Base-by-base conservation (phyloP, 176 grass and related monocot genomes). In the Pharus latifolius region DNA sequence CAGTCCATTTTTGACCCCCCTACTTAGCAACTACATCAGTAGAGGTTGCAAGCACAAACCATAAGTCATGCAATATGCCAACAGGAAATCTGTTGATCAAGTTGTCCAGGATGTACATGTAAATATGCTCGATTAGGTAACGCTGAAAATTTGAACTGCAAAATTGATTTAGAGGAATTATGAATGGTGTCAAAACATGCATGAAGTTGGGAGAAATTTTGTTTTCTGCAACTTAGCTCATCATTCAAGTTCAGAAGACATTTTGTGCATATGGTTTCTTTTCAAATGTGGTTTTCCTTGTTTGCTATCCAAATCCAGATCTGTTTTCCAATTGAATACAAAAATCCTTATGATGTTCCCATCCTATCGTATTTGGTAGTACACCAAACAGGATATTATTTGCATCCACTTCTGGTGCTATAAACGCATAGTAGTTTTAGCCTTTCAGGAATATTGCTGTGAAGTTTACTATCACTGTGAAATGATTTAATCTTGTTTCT, bases 401-500 rank as follows among this genome's bases (percentile, higher is more conserved):
- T 68, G 5, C 40, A 65, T 81, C 20, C 26, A 53, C 20, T 23
- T 70, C n/a, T 49, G 44, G 34, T 32, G 7, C 26, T 73, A 27
- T n/a, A 49, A n/a, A 35, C 47, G 43, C 48, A 53, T 46, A 29
- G 15, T 64, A 40, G 10, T 38, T 4, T 38, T 38, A 5, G 35
- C 9, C 9, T 38, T 38, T 54, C n/a, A 8, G 14, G 17, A 24
- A 60, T 18, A 22, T 32, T n/a, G n/a, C 16, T 60, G 10, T 31
- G 1, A 41, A 59, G 14, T n/a, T 25, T 49, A 28, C 1, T 68
- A 0, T 60, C 55, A 20, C 56, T 37, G 10, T 31, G n/a, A 4
- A 78, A 72, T 30, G 52, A 71, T n/a, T 60, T 84, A 42, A 92
- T 53, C 17, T 69, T 70, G 4, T 65, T 60, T 76, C 2, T 84